A percentile compares a stretch with the other conserved stretches of the same genome.
Evolutionary conservation across 2,329 filamentous ascomycete genomes (phyloP).

Genomic region (Septoria petroselini): DNA sequence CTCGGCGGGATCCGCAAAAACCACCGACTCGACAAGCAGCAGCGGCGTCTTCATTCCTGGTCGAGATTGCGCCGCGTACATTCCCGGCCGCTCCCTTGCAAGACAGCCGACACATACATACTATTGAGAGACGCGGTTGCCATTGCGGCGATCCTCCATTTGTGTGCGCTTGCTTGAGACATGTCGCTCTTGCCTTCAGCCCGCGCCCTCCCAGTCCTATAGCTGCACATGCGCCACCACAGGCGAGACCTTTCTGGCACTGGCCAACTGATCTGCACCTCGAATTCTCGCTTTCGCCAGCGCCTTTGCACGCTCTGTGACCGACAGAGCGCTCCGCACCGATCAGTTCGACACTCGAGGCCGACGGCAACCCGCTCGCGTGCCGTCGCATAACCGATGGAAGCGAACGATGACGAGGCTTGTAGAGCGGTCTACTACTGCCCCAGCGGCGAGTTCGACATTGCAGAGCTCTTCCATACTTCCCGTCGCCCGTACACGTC

Average conservation of each 20-base stretch:
- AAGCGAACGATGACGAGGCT: conserved; percentile 29
- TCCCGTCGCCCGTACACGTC: conserved; percentile 19
- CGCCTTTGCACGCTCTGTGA: neutral
- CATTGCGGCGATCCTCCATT: conserved; percentile 12
- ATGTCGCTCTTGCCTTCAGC: conserved; percentile 13
- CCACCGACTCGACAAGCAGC: neutral
- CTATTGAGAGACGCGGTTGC: conserved; percentile 10
- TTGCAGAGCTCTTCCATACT: conserved; percentile 30
- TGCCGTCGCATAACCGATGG: conserved; percentile 30
- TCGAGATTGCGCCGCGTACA: conserved; percentile 17
- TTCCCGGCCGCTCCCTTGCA: conserved; percentile 1
- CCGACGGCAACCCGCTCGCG: conserved; percentile 5
- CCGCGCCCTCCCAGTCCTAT: conserved; percentile 3
- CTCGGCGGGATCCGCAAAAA: too few relatives aligned
- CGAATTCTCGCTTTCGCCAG: neutral
- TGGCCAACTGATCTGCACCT: neutral
- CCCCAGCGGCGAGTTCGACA: conserved; percentile 25
- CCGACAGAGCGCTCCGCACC: neutral
- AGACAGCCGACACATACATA: conserved; percentile 15
- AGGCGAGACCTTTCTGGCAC: conserved; percentile 1
- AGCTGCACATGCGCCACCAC: conserved; percentile 6
- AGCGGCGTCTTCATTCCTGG: conserved; percentile 13
- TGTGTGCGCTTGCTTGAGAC: conserved; percentile 8
- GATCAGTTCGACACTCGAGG: neutral
- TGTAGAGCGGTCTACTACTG: conserved; percentile 38